Evolutionary conservation across 208 protist genomes (phyloP), one percentile per base, ranked within the genome.

Genomic region (Herpetomonas muscarum): DNA sequence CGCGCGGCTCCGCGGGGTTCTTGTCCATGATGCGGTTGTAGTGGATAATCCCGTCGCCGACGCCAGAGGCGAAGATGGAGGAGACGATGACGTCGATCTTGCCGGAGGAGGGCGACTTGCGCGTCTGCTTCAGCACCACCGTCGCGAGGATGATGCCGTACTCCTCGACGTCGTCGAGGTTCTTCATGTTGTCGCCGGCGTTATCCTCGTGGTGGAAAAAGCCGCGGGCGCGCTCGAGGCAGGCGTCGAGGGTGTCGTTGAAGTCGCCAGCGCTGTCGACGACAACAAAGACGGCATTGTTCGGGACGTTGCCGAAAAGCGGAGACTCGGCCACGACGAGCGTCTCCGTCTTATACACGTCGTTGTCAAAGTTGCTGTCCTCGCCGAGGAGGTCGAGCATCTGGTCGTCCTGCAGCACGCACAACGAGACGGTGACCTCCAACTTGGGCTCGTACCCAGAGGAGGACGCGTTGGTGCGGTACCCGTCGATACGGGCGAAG

Each of bases 1-100:
- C 74, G 17, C 83, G 76, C 24, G 79, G 83, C 70, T 90, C 79
- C 24, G 83, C 83, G 0, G 83, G 83, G 68, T 90, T 87, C 67
- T 90, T 90, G 70, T 90, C 83, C 4, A 90, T 47, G 44, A 90
- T 90, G 46, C 83, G 79, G 25, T 73, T 79, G 64, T 90, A 90
- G 49, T 90, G 83, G 25, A 90, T 81, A 17, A 87, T 63, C 30
- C 83, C 74, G 52, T 75, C 61, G 21, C 79, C 83, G 5, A 87
- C 79, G 15, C 83, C 77, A 25, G 70, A 80, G 25, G 74, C 79
- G 44, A 90, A 87, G 63, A 90, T 74, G 28, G 83, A 90, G 0
- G 83, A 90, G 1, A 90, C 54, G 15, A 86, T 48, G 54, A 90
- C 67, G 49, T 88, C 81, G 49, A 71, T 66, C 46, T 82, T 74